Evolutionary conservation across 2,329 filamentous ascomycete species (phyloP), one percentile per base, ranked within the genome.

Genomic region (Lachnellula arida): DNA sequence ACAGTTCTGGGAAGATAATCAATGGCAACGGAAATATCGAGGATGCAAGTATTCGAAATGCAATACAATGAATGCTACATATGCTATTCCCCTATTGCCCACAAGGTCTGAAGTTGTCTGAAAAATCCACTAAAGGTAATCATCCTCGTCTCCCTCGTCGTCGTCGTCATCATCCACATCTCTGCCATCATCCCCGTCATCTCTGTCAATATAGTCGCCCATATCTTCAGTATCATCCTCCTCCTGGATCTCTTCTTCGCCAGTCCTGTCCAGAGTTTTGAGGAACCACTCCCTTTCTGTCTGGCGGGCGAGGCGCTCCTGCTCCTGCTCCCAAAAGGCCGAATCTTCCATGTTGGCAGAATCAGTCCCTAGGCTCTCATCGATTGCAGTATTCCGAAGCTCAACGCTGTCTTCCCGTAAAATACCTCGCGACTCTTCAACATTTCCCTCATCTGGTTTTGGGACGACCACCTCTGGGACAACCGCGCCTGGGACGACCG

Each of bases 11-110:
- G 2, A 59, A 56, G 35, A 32, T 25, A 2, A 60, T 53, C 42
- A 59, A 56, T 35, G 55, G 56, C n/a, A 73, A 73, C 64, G 72
- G 73, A 35, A 77, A 70, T 60, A 79, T 77, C 65, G 77, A 80
- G 62, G 74, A 76, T 63, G 73, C 75, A 49, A 76, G 72, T 57
- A 65, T 74, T 25, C 62, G 77, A 55, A 73, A 66, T 37, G 44
- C 19, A 28, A 25, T 22, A 11, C 23, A 17, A 44, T 19, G 25
- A n/a, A n/a, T 44, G 22, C 23, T 25, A 32, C n/a, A 7, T 22
- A 9, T 6, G n/a, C 17, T n/a, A 4, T 44, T 44, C 11, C 42
- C 8, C 17, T 32, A 23, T 17, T 32, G 5, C 25, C 32, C 17
- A 19, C 12, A 34, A 19, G 3, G 9, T 7, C 46, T 32, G 8